Conservation (phyloP, 202 grass and related monocot genomes). For the Hordeum pubiflorum region DNA sequence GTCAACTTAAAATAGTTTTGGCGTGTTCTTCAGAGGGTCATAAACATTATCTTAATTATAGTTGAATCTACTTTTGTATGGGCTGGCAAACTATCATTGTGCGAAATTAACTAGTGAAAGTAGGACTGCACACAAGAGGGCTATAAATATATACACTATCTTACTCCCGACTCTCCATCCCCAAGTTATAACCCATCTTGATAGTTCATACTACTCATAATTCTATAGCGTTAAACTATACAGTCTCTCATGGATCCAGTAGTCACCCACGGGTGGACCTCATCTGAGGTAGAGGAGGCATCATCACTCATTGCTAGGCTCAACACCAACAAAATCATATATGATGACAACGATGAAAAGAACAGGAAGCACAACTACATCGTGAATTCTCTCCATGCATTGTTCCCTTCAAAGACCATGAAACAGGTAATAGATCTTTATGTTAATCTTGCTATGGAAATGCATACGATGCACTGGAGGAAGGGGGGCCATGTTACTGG, state of each 20-base stretch:
- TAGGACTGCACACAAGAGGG: background rate
- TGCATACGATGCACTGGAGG: background rate
- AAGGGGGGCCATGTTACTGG: background rate
- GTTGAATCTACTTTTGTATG: background rate
- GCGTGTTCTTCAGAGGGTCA: background rate
- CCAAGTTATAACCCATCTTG: background rate
- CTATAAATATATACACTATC: background rate
- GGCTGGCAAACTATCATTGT: background rate
- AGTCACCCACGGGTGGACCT: background rate
- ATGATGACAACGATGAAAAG: too few relatives aligned
- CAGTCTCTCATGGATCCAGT: background rate
- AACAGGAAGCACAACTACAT: conserved; percentile 1
- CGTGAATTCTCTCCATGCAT: background rate
- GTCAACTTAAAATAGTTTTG: background rate
- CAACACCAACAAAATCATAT: background rate
- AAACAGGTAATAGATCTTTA: conserved; percentile 15
- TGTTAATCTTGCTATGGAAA: background rate
- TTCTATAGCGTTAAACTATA: background rate
- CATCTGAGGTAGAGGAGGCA: background rate
- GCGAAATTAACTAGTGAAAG: background rate
- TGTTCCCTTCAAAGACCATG: conserved; percentile 14
- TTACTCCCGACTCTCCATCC: background rate
- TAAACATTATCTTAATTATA: background rate
- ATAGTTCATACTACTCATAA: background rate
- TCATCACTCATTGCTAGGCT: background rate